phyloP scores from a whole-genome alignment of 345 rosid species.

The Adansonia digitata region DNA sequence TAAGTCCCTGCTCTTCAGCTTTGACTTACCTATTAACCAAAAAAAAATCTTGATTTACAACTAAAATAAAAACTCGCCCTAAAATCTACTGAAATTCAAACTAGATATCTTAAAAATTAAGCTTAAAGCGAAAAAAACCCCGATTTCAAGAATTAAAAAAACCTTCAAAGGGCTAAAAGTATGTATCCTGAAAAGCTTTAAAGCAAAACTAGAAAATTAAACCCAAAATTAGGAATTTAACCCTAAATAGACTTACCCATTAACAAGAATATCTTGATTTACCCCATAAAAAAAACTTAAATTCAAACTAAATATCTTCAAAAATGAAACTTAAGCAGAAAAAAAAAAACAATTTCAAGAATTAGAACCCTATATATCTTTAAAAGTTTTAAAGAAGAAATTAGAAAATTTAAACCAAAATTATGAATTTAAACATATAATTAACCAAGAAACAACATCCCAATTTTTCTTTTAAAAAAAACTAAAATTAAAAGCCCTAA shows the following conservation, averaged over 20 bases:
- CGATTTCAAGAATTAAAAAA: not conserved
- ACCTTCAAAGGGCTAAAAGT: not conserved
- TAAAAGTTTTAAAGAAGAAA: not conserved
- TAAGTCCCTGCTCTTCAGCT: conserved; percentile 77
- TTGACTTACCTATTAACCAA: conserved; percentile 57
- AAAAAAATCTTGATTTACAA: not conserved
- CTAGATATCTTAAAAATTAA: not conserved
- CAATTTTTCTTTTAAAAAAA: not conserved
- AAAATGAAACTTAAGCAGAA: not conserved
- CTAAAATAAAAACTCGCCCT: not conserved
- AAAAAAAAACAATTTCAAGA: not conserved
- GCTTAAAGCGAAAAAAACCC: not conserved
- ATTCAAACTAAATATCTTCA: not conserved
- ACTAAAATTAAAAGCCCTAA: not conserved
- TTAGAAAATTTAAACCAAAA: not conserved
- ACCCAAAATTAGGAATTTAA: too few relatives aligned
- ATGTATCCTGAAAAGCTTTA: not conserved
- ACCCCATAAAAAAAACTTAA: too few relatives aligned
- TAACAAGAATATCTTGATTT: too few relatives aligned
- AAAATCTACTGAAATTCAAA: not conserved
- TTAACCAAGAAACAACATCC: not conserved
- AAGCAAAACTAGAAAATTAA: not conserved
- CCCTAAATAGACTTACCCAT: too few relatives aligned
- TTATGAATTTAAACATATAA: not conserved
- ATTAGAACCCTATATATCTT: not conserved